A percentile compares a stretch with the other conserved stretches of the same genome.
Evolutionary conservation across 2,329 filamentous ascomycete genomes (phyloP).

Genomic region (Xylariaceae sp.): DNA sequence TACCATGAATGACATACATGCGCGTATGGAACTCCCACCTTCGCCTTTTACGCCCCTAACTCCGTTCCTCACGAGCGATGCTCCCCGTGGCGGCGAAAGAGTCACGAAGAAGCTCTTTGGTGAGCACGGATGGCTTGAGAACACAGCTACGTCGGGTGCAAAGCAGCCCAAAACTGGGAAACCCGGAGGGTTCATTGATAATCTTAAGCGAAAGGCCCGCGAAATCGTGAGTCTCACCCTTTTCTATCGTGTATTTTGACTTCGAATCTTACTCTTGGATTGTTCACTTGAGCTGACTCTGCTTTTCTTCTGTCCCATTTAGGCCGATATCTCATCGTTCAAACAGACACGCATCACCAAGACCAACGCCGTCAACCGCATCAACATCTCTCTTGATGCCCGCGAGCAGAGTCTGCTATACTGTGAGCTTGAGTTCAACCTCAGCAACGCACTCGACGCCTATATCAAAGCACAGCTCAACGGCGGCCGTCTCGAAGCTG

Average conservation of each 20-base stretch:
- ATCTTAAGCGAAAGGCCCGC: constrained; percentile 55
- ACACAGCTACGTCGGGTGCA: constrained; percentile 31
- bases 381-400: constrained; percentile 55
- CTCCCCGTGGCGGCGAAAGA: constrained; percentile 3
- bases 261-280: not conserved
- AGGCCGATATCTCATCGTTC: constrained; percentile 23
- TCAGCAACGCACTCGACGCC: constrained; percentile 57
- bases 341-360: constrained; percentile 14
- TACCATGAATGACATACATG: not conserved
- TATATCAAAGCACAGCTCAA: constrained; percentile 61
- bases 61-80: constrained; percentile 41
- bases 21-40: not conserved
- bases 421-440: constrained; percentile 62
- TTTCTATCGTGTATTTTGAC: not conserved
- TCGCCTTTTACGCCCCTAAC: constrained; percentile 39
- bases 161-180: constrained; percentile 31
- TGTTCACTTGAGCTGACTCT: constrained; percentile 21
- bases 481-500: constrained; percentile 58
- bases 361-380: constrained; percentile 14
- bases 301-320: not conserved
- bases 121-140: constrained; percentile 62
- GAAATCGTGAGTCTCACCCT: constrained; percentile 52
- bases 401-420: constrained; percentile 65
- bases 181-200: constrained; percentile 32
- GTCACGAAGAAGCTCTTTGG: constrained; percentile 58